These are phyloP conservation scores for Annulohypoxylon maeteangense DNA, from an alignment of 495 filamentous ascomycete genomes.

Conservation along the genomic window DNA sequence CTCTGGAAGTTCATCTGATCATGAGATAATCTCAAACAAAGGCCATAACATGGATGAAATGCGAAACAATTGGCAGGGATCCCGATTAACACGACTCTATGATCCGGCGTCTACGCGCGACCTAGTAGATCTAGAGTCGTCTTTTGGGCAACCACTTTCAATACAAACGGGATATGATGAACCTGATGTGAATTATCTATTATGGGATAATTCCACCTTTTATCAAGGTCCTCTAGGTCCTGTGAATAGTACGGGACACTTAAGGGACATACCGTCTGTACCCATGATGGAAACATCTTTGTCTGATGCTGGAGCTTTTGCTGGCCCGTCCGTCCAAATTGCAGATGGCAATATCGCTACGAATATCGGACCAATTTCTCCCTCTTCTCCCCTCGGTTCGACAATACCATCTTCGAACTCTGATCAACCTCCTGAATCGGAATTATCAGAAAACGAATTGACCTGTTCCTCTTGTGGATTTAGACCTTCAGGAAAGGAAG, in stretches of 20 bases:
- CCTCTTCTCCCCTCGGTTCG: background rate
- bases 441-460: background rate
- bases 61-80: background rate
- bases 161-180: background rate
- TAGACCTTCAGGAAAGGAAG: background rate
- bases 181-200: background rate
- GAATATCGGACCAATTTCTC: background rate
- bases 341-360: background rate
- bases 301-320: background rate
- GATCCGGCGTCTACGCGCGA: background rate
- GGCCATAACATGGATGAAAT: background rate
- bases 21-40: too few species aligned
- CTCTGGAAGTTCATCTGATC: background rate
- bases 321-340: background rate
- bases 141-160: background rate
- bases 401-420: background rate
- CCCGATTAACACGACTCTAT: background rate
- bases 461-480: background rate
- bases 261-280: background rate
- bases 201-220: background rate
- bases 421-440: background rate
- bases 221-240: background rate
- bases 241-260: background rate
- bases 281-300: background rate
- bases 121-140: background rate